Evolutionary conservation across 1,284 basidiomycete species (phyloP).

Genomic region (Microbotryum saponariae): DNA sequence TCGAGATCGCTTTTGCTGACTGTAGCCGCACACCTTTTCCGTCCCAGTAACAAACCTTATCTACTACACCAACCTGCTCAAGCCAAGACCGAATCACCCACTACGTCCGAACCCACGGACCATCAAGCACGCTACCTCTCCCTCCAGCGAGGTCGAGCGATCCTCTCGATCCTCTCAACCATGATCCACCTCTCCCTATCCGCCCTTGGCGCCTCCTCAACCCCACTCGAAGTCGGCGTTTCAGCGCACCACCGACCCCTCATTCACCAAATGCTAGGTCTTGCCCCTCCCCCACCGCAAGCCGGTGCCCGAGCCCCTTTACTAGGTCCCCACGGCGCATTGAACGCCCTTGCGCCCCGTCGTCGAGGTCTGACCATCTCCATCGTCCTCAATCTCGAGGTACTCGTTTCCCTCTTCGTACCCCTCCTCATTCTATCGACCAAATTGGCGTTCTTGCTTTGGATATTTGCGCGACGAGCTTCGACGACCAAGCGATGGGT

Average conservation of each 20-base stretch:
- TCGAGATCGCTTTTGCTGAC: background rate
- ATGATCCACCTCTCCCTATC: constrained; percentile 24
- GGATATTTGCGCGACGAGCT: constrained; percentile 37
- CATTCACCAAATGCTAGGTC: background rate
- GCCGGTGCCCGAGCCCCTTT: background rate
- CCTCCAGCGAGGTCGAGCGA: constrained; percentile 13
- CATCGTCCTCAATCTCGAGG: constrained; percentile 38
- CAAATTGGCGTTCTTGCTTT: constrained; percentile 36
- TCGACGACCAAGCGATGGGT: constrained; percentile 28
- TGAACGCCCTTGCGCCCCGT: background rate
- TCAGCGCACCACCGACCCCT: background rate
- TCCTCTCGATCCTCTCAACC: constrained; percentile 15
- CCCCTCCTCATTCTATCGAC: constrained; percentile 35
- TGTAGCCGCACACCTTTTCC: too few species aligned
- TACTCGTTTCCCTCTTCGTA: constrained; percentile 31
- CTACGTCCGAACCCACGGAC: background rate
- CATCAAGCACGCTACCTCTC: background rate
- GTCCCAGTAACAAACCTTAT: constrained; percentile 21
- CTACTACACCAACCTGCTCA: constrained; percentile 15
- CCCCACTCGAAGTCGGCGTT: background rate
- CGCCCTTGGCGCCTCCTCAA: background rate
- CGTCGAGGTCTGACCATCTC: constrained; percentile 16
- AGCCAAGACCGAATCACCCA: background rate
- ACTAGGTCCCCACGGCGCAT: background rate
- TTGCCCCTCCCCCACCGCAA: background rate